Evolutionary conservation across 2,329 filamentous ascomycete genomes (phyloP), one percentile per base, ranked within the genome.

Genomic region (Microcera coccophila): DNA sequence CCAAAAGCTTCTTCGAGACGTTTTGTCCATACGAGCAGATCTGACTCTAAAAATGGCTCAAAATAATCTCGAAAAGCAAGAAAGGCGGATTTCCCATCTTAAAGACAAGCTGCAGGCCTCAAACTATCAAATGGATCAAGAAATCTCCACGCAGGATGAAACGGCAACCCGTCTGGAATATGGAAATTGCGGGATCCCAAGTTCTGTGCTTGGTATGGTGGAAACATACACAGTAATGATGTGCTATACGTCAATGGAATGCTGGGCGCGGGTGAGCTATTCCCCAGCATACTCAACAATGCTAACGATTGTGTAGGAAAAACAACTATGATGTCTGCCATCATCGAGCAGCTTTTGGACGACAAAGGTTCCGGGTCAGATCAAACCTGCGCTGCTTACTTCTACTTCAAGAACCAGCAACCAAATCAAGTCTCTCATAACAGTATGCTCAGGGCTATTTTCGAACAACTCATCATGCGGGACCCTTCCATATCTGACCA

Each of bases 181-280:
- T 50, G 47, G 47, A 37, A 47, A 7, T 45, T 50, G 4, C 7
- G 28, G 1, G 21, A 45, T 19, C 19, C 41, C 9, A 3, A 7
- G 3, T 50, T 48, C 14, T 16, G 39, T 21, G 19, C 32, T 0
- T 50, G 47, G 47, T 31, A 33, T 1, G 3, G 34, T 5, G 17
- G 11, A 4, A 15, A 15, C 2, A 4, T 16, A n/a, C 15, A 15
- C 12, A 15, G 14, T 2, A 20, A 24, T 16, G 39, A 20, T 5
- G 14, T 48, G 7, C 10, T 50, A 4, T 48, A 42, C 31, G 19
- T 48, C 14, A 40, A 50, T 18, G 45, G 45, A 9, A 48, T 48
- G 10, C 45, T 39, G 3, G 48, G 48, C 18, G 42, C 48, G 15
- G 45, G 48, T 43, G 38, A 22, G 33, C 19, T 9, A 3, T 24